Base-by-base conservation (phyloP, 306 rosid genomes). In the Quercus alba region DNA sequence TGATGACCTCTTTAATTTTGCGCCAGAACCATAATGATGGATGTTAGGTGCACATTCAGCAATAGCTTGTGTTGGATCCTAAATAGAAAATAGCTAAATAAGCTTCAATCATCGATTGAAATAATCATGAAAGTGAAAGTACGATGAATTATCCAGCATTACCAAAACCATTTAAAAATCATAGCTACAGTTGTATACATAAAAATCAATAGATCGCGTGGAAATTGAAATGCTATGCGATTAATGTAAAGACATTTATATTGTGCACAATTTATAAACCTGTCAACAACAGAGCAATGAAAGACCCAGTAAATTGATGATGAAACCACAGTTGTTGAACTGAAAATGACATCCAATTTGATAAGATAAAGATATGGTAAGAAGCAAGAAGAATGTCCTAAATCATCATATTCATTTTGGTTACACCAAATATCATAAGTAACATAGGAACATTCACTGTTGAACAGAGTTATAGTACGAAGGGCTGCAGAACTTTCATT, bases 1-100 rank as follows among this genome's bases (percentile, higher is more conserved):
- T 72, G 85, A 77, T 30, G 94, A 88, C 86, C 95, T 90, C 87
- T 95, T 95, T 71, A 95, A 88, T 88, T 95, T 95, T 72, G 90
- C 97, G 56, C 98, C 99, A 69, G 96, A 90, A 77, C 96, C 94
- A 81, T 77, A 85, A 66, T 78, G 80, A 57, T 76, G 91, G 78
- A 83, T 77, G 83, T 86, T 84, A 56, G 94, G 89, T 83, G 72
- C 49, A 76, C 78, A 78, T 74, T 91, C 94, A 84, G 84, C 85
- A 73, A 80, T 49, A 76, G 82, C 79, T 73, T 80, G 87, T 13
- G 84, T 56, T 3, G 87, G 85, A 84, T 85, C 90, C 98, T 91
- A 83, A 25, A 31, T 68, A 76, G 41, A 31, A 35, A 79, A n/a
- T 33, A 72, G 30, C 73, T 76, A 58, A 64, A 81, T 44, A 79